A percentile compares a stretch with the other conserved stretches of the same genome.
phyloP scores from a whole-genome alignment of 306 rosid genomes.

The Cicer judaicum region DNA sequence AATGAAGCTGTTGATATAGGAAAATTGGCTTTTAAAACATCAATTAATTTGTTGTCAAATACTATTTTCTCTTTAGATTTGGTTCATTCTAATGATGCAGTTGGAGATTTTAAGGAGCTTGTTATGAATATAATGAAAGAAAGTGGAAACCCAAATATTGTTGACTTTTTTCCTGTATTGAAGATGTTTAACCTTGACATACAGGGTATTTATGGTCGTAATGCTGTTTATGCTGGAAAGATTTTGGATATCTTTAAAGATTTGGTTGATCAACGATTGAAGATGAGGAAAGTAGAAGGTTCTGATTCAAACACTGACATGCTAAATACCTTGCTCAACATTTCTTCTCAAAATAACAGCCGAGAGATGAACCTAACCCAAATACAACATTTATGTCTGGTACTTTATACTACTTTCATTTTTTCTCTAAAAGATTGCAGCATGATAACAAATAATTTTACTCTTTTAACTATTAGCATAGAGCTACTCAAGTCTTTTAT shows the following conservation, averaged over 20 bases:
- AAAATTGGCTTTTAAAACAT: neutral
- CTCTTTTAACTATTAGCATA: no score
- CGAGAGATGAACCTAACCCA: neutral
- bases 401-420: neutral
- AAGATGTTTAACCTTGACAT: neutral
- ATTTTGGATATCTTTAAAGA: neutral
- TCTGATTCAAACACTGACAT: conserved; percentile 1
- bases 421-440: no score
- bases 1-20: conserved; percentile 33
- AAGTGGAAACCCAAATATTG: conserved; percentile 24
- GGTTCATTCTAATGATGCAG: neutral
- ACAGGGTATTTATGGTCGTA: neutral
- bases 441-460: no score
- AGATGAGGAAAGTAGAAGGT: conserved; percentile 7
- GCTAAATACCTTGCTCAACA: conserved; percentile 21
- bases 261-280: conserved; percentile 16
- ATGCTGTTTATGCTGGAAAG: neutral
- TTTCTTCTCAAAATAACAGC: neutral
- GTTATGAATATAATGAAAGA: conserved; percentile 22
- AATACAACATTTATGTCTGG: conserved; percentile 29
- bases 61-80: conserved; percentile 15
- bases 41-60: conserved; percentile 13
- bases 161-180: conserved; percentile 10
- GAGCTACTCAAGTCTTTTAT: no score
- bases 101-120: conserved; percentile 2